phyloP scores from a whole-genome alignment of 768 basidiomycete species.

The Boletus sensibilis region DNA sequence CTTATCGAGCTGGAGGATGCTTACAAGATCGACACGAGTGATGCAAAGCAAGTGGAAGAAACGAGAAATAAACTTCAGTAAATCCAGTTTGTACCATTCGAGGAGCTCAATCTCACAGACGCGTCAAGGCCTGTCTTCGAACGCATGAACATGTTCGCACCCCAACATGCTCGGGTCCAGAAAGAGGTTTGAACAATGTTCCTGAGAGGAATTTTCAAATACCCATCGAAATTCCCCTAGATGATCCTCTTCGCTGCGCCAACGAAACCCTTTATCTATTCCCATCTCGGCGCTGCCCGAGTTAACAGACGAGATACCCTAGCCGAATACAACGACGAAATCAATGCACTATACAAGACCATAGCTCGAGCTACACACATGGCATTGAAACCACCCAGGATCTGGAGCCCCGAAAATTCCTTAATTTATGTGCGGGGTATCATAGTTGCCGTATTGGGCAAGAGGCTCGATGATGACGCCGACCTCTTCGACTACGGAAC shows the following conservation, averaged over 20 bases:
- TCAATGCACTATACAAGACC: slow-evolving; percentile 12
- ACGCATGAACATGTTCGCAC: slow-evolving; percentile 22
- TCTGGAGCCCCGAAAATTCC: slow-evolving; percentile 17
- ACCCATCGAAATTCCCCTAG: neutral
- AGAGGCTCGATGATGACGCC: slow-evolving; percentile 7
- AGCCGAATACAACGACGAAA: slow-evolving; percentile 9
- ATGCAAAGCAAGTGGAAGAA: slow-evolving; percentile 12
- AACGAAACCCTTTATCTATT: slow-evolving; percentile 13
- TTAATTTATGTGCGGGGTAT: slow-evolving; percentile 14
- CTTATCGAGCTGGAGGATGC: slow-evolving; percentile 16
- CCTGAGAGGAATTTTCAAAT: neutral
- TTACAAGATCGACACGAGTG: slow-evolving; percentile 7
- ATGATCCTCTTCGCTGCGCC: slow-evolving; percentile 16
- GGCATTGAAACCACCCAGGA: slow-evolving; percentile 12
- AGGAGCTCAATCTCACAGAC: neutral
- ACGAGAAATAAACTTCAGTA: slow-evolving; percentile 17
- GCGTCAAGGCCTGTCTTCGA: slow-evolving; percentile 11
- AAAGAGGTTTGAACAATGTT: slow-evolving; percentile 15
- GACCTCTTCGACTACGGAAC: slow-evolving; percentile 13
- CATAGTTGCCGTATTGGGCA: slow-evolving; percentile 12
- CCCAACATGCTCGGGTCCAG: slow-evolving; percentile 21
- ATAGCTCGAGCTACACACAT: slow-evolving; percentile 2
- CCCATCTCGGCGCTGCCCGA: neutral
- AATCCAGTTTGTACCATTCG: neutral
- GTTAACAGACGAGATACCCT: slow-evolving; percentile 16